Evolutionary conservation across 495 filamentous ascomycete species (phyloP).

Genomic region (Xylaria palmicola): DNA sequence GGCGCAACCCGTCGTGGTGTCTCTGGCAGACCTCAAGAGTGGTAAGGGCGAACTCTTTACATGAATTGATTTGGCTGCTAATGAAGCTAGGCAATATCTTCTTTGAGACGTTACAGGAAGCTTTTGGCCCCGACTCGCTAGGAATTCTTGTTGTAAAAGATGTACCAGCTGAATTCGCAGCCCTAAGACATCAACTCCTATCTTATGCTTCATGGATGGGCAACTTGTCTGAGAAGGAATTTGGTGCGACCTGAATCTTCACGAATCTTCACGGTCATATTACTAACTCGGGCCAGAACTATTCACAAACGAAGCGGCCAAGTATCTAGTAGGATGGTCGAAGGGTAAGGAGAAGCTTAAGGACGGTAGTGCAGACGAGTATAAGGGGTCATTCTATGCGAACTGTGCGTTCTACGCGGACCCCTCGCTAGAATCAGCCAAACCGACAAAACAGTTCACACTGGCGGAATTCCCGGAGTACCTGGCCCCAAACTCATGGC

Average conservation of each 20-base stretch:
- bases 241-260: conserved; percentile 53
- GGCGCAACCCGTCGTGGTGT: conserved; percentile 51
- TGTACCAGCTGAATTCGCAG: conserved; percentile 66
- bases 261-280: not conserved
- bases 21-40: conserved; percentile 50
- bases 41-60: conserved; percentile 31
- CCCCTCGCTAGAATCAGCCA: conserved; percentile 57
- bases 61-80: conserved; percentile 7
- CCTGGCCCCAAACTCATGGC: conserved; percentile 79
- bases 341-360: conserved; percentile 93
- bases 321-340: conserved; percentile 71
- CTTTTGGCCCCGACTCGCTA: conserved; percentile 88
- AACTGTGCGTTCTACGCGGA: conserved; percentile 93
- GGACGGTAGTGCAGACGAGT: conserved; percentile 82
- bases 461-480: conserved; percentile 60
- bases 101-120: conserved; percentile 71
- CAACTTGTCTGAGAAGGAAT: conserved; percentile 68
- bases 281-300: conserved; percentile 43
- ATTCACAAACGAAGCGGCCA: conserved; percentile 63
- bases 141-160: conserved; percentile 92
- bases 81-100: conserved; percentile 61
- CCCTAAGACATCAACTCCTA: conserved; percentile 69
- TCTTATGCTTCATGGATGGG: conserved; percentile 89
- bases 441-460: conserved; percentile 55
- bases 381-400: conserved; percentile 95